phyloP scores from a whole-genome alignment of 2,329 filamentous ascomycete species.

The Arthrobotrys sphaeroides region DNA sequence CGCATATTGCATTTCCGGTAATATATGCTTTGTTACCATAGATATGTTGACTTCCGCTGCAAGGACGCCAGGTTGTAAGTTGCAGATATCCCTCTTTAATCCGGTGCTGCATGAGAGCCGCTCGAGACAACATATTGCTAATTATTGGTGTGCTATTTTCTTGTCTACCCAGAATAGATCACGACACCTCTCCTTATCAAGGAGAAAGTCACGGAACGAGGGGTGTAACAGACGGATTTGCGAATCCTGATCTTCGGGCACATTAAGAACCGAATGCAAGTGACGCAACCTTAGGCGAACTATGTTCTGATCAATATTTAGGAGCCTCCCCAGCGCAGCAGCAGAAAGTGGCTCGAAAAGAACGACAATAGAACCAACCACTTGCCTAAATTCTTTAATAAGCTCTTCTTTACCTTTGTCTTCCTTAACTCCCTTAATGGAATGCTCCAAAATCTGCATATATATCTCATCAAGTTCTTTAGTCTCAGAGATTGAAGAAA shows the following conservation, averaged over 20 bases:
- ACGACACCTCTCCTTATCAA: neutral
- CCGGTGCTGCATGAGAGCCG: neutral
- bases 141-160: neutral
- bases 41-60: neutral
- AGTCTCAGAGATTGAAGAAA: neutral
- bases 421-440: neutral
- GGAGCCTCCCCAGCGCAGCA: neutral
- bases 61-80: slow-evolving; percentile 43
- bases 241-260: neutral
- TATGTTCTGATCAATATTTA: neutral
- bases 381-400: neutral
- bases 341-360: slow-evolving; percentile 6
- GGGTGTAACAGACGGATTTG: neutral
- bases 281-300: neutral
- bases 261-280: slow-evolving; percentile 1
- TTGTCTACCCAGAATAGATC: slow-evolving; percentile 20
- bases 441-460: neutral
- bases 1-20: slow-evolving; percentile 58
- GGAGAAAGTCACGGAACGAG: slow-evolving; percentile 21
- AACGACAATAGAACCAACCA: slow-evolving; percentile 7
- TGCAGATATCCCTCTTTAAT: slow-evolving; percentile 59
- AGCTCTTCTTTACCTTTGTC: neutral
- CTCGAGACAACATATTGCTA: neutral
- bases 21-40: neutral
- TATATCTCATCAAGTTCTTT: slow-evolving; percentile 4